Evolutionary conservation across 345 rosid genomes (phyloP), one percentile per base, ranked within the genome.

Genomic region (Salix brachista): DNA sequence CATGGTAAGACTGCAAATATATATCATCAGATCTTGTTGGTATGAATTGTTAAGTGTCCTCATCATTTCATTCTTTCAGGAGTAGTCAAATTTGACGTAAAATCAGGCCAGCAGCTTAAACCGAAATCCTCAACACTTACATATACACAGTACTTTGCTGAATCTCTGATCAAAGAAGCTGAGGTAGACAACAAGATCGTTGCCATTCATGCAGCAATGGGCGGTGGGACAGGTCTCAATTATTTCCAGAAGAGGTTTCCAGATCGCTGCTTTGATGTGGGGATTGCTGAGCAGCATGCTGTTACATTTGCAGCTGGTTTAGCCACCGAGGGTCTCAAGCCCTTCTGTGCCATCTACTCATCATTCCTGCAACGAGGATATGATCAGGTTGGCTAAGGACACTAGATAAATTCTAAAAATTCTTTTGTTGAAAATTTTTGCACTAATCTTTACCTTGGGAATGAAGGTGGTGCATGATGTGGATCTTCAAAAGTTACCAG

Each of bases 171-270:
- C 68, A 83, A 80, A 77, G 96, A 89, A 78, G 96, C 96, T 4
- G 91, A 91, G 76, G 70, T 56, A 67, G 96, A 91, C 72, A 61
- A 84, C 9, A 88, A 86, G 80, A 86, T 91, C 5, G 87, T 89
- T 30, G 92, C 91, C 39, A 91, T 91, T 73, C 96, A 91, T 77
- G 96, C 93, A 10, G 96, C 96, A 46, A 91, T 91, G 96, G 93
- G 96, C 13, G 93, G 96, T 18, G 96, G 93, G 1, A 91, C 96
- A 0, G 96, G 93, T 64, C 90, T 91, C 73, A 91, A 91, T 72
- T 88, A 82, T 65, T 89, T 91, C 84, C 92, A 89, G 73, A 86
- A 87, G 75, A 85, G 68, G 80, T 89, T 88, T 77, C 96, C 93
- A 10, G 87, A 88, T 10, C 88, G 95, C n/a, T 89, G 95, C 86